These are phyloP conservation scores for Cetradonia linearis DNA, from an alignment of 495 filamentous ascomycete species.

Conservation along the genomic window DNA sequence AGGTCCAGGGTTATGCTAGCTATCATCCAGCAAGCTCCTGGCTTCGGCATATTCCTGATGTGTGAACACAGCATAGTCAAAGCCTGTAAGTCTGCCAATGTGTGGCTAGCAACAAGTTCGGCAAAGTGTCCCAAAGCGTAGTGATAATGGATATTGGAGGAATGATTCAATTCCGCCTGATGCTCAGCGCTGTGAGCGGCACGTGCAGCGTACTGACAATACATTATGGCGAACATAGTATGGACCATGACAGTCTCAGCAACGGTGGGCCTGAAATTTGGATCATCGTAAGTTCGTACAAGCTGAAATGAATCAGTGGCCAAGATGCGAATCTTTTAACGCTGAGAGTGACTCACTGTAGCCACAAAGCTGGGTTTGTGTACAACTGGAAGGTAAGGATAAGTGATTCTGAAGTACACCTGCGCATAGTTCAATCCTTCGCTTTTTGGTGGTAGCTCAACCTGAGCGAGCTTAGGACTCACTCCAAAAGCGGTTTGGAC, in stretches of 20 bases:
- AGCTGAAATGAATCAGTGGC: constrained; percentile 13
- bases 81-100: constrained; percentile 57
- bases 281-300: constrained; percentile 46
- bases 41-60: constrained; percentile 67
- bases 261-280: constrained; percentile 45
- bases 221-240: constrained; percentile 68
- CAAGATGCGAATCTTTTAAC: not conserved
- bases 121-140: constrained; percentile 58
- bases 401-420: constrained; percentile 62
- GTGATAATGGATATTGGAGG: constrained; percentile 66
- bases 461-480: constrained; percentile 43
- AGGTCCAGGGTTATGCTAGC: constrained; percentile 49
- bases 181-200: constrained; percentile 44
- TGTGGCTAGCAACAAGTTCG: constrained; percentile 48
- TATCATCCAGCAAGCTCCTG: constrained; percentile 58
- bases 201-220: constrained; percentile 58
- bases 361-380: constrained; percentile 60
- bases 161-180: constrained; percentile 42
- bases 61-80: constrained; percentile 57
- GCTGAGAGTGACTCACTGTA: constrained; percentile 41
- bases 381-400: constrained; percentile 61
- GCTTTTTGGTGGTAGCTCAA: constrained; percentile 44
- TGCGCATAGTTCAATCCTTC: constrained; percentile 54
- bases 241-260: constrained; percentile 63
- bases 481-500: constrained; percentile 49